Conservation (phyloP, 768 basidiomycete genomes). For the Sporobolomyces phaffii region DNA sequence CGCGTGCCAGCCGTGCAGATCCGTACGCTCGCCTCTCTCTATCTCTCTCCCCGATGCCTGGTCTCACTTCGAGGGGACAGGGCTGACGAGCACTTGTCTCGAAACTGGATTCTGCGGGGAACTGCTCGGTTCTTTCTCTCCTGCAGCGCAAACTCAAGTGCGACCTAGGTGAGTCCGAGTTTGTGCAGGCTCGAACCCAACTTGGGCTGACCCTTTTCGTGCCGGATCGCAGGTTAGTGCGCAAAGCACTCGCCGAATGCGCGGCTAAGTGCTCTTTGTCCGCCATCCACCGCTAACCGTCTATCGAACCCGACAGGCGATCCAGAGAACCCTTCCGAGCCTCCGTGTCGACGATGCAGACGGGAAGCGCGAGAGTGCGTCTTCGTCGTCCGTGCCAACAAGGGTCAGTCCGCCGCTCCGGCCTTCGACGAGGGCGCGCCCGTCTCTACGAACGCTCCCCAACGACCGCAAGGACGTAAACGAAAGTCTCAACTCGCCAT, state of each 20-base stretch:
- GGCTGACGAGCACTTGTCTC: too few species aligned
- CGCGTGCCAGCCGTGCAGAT: constrained; percentile 31
- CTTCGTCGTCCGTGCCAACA: constrained; percentile 23
- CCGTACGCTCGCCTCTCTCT: not conserved
- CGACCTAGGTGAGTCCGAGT: constrained; percentile 36
- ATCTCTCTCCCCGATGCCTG: too few species aligned
- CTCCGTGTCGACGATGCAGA: constrained; percentile 39
- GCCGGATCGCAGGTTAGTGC: too few species aligned
- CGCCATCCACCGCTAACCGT: not conserved
- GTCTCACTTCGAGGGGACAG: too few species aligned
- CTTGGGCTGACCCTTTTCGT: too few species aligned
- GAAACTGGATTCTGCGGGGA: too few species aligned
- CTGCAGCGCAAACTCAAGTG: constrained; percentile 38
- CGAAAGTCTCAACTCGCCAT: not conserved
- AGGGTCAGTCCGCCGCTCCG: not conserved
- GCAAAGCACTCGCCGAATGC: too few species aligned
- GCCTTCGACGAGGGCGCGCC: not conserved
- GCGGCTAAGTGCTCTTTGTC: too few species aligned
- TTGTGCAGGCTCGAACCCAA: too few species aligned
- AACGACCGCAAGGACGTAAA: not conserved
- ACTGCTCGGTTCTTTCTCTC: too few species aligned
- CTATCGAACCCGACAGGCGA: constrained; percentile 10
- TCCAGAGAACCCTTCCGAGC: constrained; percentile 36
- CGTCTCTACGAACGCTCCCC: not conserved
- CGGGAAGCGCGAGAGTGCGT: constrained; percentile 38